These are phyloP conservation scores for Hibiscus syriacus DNA, from an alignment of 345 rosid species.

Conservation along the genomic window DNA sequence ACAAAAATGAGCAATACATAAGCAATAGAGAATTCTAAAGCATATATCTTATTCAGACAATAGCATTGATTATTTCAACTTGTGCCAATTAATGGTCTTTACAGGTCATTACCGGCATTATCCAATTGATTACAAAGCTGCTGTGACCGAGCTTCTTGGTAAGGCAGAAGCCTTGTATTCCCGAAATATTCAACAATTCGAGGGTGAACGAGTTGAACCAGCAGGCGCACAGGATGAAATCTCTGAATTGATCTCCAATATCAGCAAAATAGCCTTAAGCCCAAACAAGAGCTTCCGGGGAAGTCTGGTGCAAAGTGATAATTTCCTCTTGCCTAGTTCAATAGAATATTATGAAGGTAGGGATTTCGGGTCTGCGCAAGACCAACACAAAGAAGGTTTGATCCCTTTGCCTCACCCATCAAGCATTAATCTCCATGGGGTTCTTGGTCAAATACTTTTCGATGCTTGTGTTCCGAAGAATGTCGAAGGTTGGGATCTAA, in stretches of 20 bases:
- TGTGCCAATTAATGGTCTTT: slow-evolving; percentile 8
- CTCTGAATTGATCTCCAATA: slow-evolving; percentile 35
- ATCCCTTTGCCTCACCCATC: slow-evolving; percentile 52
- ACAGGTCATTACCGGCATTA: slow-evolving; percentile 73
- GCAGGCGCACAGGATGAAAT: slow-evolving; percentile 39
- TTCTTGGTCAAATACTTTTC: slow-evolving; percentile 82
- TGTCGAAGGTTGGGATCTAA: slow-evolving; percentile 83
- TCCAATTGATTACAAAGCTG: slow-evolving; percentile 76
- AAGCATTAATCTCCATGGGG: slow-evolving; percentile 56
- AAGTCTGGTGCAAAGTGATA: slow-evolving; percentile 49
- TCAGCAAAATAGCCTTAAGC: slow-evolving; percentile 35
- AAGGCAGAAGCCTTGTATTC: slow-evolving; percentile 61
- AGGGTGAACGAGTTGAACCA: slow-evolving; percentile 41
- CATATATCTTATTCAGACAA: neutral
- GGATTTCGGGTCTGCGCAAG: slow-evolving; percentile 49
- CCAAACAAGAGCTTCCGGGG: slow-evolving; percentile 46
- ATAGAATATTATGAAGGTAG: slow-evolving; percentile 57
- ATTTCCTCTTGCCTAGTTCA: slow-evolving; percentile 60
- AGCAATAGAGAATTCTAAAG: neutral
- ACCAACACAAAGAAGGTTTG: slow-evolving; percentile 48
- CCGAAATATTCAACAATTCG: slow-evolving; percentile 41
- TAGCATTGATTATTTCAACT: neutral
- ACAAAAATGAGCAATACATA: neutral
- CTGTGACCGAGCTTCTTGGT: slow-evolving; percentile 69
- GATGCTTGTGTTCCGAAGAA: slow-evolving; percentile 82